A percentile compares a stretch with the other conserved stretches of the same genome.
Evolutionary conservation across 768 basidiomycete genomes (phyloP).

Genomic region (Clitopilus hobsonii): DNA sequence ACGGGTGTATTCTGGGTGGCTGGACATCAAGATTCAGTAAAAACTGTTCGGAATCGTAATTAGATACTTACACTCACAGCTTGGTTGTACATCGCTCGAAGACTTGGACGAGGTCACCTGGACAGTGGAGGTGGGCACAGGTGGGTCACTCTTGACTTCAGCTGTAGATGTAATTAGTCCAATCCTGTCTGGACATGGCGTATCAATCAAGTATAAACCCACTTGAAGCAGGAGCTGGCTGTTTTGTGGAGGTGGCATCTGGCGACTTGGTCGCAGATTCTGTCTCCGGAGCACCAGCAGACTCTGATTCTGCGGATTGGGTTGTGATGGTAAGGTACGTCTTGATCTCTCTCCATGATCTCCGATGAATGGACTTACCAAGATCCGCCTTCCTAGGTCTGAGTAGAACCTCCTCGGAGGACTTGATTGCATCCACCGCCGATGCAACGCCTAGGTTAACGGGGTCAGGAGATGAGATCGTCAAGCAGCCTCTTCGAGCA

Average conservation of each 20-base stretch:
- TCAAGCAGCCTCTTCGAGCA: background rate
- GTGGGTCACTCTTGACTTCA: background rate
- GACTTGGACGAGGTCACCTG: too few relatives aligned
- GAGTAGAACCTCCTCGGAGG: background rate
- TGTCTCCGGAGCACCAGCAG: background rate
- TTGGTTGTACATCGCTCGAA: background rate
- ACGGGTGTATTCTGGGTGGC: background rate
- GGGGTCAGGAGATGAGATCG: background rate
- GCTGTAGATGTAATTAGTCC: background rate
- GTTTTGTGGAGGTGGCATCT: background rate
- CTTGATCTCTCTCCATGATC: background rate
- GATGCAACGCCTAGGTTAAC: conserved; percentile 7
- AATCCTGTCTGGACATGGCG: background rate
- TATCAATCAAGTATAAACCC: background rate
- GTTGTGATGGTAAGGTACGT: background rate
- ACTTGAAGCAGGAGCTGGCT: background rate
- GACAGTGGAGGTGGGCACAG: background rate
- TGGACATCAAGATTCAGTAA: background rate
- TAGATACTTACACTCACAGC: background rate
- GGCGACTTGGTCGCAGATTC: background rate
- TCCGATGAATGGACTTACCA: conserved; percentile 1
- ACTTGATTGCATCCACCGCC: conserved; percentile 2
- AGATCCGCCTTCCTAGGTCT: background rate
- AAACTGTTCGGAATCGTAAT: background rate
- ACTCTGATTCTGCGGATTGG: background rate